Evolutionary conservation across 805 yeast genomes (phyloP), one percentile per base, ranked within the genome.

Genomic region (Yarrowia deformans): DNA sequence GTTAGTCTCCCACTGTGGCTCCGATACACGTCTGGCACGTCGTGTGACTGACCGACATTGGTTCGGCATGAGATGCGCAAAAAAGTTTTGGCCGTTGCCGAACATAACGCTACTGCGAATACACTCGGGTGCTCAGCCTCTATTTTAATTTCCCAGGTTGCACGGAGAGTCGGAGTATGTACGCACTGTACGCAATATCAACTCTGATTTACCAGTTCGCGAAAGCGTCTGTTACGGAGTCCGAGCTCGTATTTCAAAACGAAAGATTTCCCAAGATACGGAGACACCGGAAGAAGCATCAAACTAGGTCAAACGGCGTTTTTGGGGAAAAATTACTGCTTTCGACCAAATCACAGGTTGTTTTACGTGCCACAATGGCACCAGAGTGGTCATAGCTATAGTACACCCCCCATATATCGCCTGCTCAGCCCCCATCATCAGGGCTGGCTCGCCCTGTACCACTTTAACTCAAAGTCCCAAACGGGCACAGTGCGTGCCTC

Each of bases 391-490:
- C 6, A 34, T 8, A 34, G 1, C 37, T 34, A 8, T 8, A 3
- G 1, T 34, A 34, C 13, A 7, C 29, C 29, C n/a, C 29, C 29
- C 2, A 23, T 23, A 23, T 18, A 39, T 5, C 8, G 18, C 35
- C 5, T 49, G 58, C 60, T 54, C 60, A 54, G 60, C 60, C 58
- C 43, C 60, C 34, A 54, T n/a, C 3, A 18, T 13, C 54, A 18
- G 60, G 29, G 60, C 60, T 54, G 60, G 60, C 45, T 54, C 13
- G 19, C 42, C n/a, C 13, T 23, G n/a, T 52, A 14, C 60, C 60
- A 54, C 60, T 39, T 54, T 54, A 54, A 54, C 60, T 37, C 58
- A 39, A 39, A 39, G 35, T 39, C 60, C 60, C 60, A 54, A 54
- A 39, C 60, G 43, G 43, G 58, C 8, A 12, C 3, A 14, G 35